phyloP scores from a whole-genome alignment of 2,329 filamentous ascomycete genomes.

The Cladorrhinum sp. region DNA sequence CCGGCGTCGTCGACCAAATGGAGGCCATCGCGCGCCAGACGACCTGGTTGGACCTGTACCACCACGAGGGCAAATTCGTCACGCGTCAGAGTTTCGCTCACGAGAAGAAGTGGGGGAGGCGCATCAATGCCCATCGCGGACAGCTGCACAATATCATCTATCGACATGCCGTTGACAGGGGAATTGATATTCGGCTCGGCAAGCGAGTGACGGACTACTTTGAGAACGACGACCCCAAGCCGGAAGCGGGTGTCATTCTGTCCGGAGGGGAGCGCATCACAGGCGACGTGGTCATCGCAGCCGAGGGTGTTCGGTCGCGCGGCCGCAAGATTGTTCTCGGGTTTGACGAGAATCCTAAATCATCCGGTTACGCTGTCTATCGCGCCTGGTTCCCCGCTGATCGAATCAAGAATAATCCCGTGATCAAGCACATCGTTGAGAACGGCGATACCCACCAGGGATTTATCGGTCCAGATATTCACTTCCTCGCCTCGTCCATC shows the following conservation, averaged over 20 bases:
- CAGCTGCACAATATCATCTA: conserved; percentile 52
- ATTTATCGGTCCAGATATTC: conserved; percentile 51
- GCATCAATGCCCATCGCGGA: conserved; percentile 54
- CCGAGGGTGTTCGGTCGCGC: conserved; percentile 46
- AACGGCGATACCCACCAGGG: conserved; percentile 50
- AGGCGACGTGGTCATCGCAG: conserved; percentile 45
- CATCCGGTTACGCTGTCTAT: conserved; percentile 45
- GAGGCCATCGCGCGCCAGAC: conserved; percentile 49
- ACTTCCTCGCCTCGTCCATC: conserved; percentile 51
- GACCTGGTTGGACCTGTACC: conserved; percentile 39
- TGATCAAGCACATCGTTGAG: conserved; percentile 43
- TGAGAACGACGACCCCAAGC: conserved; percentile 37
- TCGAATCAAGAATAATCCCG: conserved; percentile 44
- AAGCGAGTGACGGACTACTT: conserved; percentile 46
- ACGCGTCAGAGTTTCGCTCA: conserved; percentile 41
- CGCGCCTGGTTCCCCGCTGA: conserved; percentile 44
- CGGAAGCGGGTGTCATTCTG: conserved; percentile 39
- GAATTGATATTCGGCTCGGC: conserved; percentile 48
- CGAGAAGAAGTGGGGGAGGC: conserved; percentile 39
- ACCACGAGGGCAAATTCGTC: conserved; percentile 48
- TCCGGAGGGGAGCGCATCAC: conserved; percentile 38
- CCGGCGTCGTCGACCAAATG: conserved; percentile 48
- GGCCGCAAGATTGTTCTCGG: conserved; percentile 46
- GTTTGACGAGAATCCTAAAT: conserved; percentile 41
- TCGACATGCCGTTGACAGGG: conserved; percentile 47